phyloP scores from a whole-genome alignment of 306 rosid species.

The Rosa multiflora region DNA sequence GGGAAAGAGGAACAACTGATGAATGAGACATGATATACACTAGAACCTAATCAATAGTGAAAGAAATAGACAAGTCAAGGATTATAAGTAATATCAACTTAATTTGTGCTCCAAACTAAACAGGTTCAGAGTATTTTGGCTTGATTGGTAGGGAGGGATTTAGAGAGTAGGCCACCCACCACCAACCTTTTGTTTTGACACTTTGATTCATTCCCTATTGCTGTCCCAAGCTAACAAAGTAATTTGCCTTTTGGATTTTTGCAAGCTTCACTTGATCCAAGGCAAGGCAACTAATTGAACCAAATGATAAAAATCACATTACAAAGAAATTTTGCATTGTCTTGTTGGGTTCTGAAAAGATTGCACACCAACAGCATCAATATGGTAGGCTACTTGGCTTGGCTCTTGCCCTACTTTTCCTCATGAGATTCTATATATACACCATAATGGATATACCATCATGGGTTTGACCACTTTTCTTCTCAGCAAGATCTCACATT shows the following conservation, averaged over 20 bases:
- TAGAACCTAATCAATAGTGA: neutral
- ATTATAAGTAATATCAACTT: neutral
- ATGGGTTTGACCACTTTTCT: conserved; percentile 80
- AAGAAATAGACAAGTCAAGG: conserved; percentile 3
- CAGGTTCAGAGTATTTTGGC: conserved; percentile 46
- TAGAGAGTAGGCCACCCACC: conserved; percentile 62
- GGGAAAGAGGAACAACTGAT: neutral
- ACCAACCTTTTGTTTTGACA: conserved; percentile 33
- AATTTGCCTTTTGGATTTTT: conserved; percentile 54
- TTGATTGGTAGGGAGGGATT: conserved; percentile 31
- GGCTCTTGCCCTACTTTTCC: conserved; percentile 42
- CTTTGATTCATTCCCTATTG: conserved; percentile 25
- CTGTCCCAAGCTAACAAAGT: conserved; percentile 28
- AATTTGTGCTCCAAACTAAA: conserved; percentile 24
- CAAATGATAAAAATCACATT: conserved; percentile 13
- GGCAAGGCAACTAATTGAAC: conserved; percentile 22
- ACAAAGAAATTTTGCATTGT: conserved; percentile 16
- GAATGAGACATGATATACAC: neutral
- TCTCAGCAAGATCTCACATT: conserved; percentile 47
- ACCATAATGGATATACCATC: conserved; percentile 61
- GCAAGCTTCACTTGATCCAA: conserved; percentile 61
- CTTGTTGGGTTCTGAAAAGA: conserved; percentile 15
- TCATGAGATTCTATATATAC: conserved; percentile 50
- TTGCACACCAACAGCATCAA: conserved; percentile 31
- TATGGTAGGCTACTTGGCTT: conserved; percentile 14